Conservation (phyloP, 495 filamentous ascomycete genomes). For the Tuber magnatum region DNA sequence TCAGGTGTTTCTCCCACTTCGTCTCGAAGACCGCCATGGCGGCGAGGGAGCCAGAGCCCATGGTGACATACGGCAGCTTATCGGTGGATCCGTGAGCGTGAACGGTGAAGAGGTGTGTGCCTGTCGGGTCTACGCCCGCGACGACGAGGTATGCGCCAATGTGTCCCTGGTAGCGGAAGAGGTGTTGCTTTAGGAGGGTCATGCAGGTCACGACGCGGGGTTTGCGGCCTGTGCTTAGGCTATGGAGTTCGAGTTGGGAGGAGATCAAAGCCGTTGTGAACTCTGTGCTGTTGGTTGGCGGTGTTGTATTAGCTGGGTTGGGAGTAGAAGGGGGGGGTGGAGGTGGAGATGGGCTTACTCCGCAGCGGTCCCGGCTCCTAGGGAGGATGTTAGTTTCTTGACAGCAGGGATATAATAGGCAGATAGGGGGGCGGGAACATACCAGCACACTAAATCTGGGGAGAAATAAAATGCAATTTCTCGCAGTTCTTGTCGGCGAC, state of each 20-base stretch:
- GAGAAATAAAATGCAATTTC: constrained; percentile 97
- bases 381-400: constrained; percentile 11
- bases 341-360: constrained; percentile 89
- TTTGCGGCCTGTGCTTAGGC: constrained; percentile 88
- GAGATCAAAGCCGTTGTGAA: constrained; percentile 98
- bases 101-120: constrained; percentile 92
- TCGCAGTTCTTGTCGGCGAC: constrained; percentile 99
- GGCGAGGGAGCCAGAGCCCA: constrained; percentile 92
- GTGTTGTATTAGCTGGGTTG: constrained; percentile 6
- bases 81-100: constrained; percentile 98
- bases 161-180: constrained; percentile 96
- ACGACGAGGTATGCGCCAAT: constrained; percentile 98
- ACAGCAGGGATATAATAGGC: not conserved
- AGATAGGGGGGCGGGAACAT: not conserved
- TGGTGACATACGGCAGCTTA: constrained; percentile 98
- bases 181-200: constrained; percentile 99
- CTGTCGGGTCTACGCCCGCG: constrained; percentile 93
- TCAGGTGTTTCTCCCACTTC: constrained; percentile 76
- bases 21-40: constrained; percentile 99
- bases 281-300: constrained; percentile 56
- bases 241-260: constrained; percentile 94
- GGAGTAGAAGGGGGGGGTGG: constrained; percentile 53
- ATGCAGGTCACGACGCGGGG: constrained; percentile 98
- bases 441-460: constrained; percentile 99
- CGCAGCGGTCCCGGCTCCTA: constrained; percentile 79